phyloP scores from a whole-genome alignment of 164 flowering plant genomes.

The Umbilicus rupestris region DNA sequence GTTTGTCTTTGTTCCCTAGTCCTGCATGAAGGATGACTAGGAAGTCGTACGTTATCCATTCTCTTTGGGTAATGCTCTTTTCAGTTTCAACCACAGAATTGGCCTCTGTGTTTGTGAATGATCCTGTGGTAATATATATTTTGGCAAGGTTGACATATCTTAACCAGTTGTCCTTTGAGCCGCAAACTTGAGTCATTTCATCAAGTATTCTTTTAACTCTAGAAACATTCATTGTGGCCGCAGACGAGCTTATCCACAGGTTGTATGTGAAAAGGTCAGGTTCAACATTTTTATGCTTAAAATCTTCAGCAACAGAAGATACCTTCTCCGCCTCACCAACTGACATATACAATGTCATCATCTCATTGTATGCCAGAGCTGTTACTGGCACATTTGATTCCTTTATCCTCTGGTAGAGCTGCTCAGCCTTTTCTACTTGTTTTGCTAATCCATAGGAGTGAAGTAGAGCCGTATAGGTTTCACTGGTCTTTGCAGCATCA shows the following conservation, averaged over 20 bases:
- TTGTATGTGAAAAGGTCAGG: conserved; percentile 85
- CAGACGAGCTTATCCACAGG: conserved; percentile 81
- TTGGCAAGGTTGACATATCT: conserved; percentile 48
- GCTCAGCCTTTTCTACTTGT: conserved; percentile 57
- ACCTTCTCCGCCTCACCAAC: conserved; percentile 77
- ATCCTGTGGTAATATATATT: conserved; percentile 41
- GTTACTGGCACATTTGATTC: conserved; percentile 34
- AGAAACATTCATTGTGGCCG: conserved; percentile 55
- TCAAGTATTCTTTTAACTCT: conserved; percentile 47
- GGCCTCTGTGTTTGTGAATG: conserved; percentile 33
- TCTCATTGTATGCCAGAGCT: conserved; percentile 74
- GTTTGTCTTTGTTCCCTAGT: conserved; percentile 48
- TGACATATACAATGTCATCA: conserved; percentile 90
- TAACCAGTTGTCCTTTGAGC: conserved; percentile 45
- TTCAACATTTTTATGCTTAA: conserved; percentile 41
- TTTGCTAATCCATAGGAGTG: conserved; percentile 72
- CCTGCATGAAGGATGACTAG: conserved; percentile 62
- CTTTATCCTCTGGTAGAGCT: conserved; percentile 46
- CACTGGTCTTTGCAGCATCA: conserved; percentile 42
- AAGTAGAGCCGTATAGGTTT: conserved; percentile 88
- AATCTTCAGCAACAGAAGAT: conserved; percentile 47
- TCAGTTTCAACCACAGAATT: conserved; percentile 48
- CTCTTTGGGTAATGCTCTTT: conserved; percentile 53
- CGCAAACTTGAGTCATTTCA: conserved; percentile 46
- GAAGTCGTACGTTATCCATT: conserved; percentile 86